Base-by-base conservation (phyloP, 148 eudicot genomes). In the Silene conica region DNA sequence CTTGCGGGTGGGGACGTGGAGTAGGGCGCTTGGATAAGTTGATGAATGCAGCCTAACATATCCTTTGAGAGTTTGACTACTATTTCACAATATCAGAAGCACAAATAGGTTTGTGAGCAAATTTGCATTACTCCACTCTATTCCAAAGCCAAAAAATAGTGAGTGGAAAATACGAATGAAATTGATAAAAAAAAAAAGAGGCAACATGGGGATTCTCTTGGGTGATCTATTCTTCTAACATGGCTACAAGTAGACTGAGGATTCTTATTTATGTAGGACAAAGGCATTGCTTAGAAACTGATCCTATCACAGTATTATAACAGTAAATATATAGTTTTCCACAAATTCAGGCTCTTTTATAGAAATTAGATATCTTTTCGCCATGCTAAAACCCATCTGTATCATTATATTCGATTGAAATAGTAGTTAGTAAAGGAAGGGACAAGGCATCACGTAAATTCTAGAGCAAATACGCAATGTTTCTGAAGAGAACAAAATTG, bases 341-440 rank as follows among this genome's bases (percentile, higher is more conserved):
- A 23, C 25, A 46, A 18, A 43, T 67, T 43, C 10, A 67, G 56
- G 28, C 56, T 46, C 22, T 43, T 43, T 3, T 14, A 20, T 67
- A 46, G 25, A 43, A 20, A 25, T 26, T 18, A 54, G 19, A 28
- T 65, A 52, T 55, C 15, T 14, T 19, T 7, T 68, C 14, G 8
- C n/a, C 8, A 56, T 34, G 6, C 21, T 55, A 63, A 54, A 63
- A 52, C 13, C 69, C 23, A 76, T 7, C 15, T 26, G 61, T 50
- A 70, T n/a, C 8, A 21, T 76, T 6, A 3, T 73, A 67, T 52
- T 26, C 60, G 45, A 67, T 11, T 55, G 41, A 46, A 57, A 59
- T n/a, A 26, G 59, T 25, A 76, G 26, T 46, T 66, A 70, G 18
- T 3, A n/a, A 43, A 60, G 22, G 9, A 56, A 56, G 12, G 5